Percentiles rank a stretch among this genome's conserved stretches.
These are phyloP conservation scores for Haematococcus lacustris DNA, from an alignment of 139 green algal genomes.

Conservation along the genomic window DNA sequence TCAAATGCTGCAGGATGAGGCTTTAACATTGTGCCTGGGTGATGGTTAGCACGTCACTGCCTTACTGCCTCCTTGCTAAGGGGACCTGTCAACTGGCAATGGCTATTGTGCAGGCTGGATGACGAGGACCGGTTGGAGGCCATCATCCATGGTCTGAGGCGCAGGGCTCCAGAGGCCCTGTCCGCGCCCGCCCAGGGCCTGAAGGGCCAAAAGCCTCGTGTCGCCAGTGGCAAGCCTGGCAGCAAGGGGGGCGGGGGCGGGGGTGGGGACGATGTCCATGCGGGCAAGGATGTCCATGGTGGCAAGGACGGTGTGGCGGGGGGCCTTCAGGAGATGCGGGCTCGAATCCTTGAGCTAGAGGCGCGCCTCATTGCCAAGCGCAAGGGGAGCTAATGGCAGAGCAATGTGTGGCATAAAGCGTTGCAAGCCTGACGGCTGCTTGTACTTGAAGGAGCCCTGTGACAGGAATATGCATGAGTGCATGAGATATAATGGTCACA, in stretches of 20 bases:
- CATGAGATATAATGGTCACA: too few species aligned
- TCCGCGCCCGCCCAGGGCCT: background rate
- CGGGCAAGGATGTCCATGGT: background rate
- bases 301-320: conserved; percentile 19
- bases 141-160: conserved; percentile 41
- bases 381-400: too few species aligned
- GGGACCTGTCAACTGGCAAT: too few species aligned
- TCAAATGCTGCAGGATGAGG: too few species aligned
- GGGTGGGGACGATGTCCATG: background rate
- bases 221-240: too few species aligned
- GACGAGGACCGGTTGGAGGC: conserved; percentile 53
- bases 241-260: background rate
- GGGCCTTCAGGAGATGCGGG: conserved; percentile 19
- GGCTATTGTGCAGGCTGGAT: conserved; percentile 29
- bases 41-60: background rate
- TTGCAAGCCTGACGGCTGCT: too few species aligned
- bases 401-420: too few species aligned
- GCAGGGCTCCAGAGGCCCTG: conserved; percentile 19
- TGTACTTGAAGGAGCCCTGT: too few species aligned
- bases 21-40: too few species aligned
- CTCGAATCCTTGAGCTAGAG: conserved; percentile 13
- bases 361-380: conserved; percentile 4
- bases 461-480: too few species aligned
- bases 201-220: background rate
- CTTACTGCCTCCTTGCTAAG: background rate